Percentiles rank a stretch among this genome's conserved stretches.
phyloP scores from a whole-genome alignment of 345 rosid genomes.

The Rubroshorea leprosula region DNA sequence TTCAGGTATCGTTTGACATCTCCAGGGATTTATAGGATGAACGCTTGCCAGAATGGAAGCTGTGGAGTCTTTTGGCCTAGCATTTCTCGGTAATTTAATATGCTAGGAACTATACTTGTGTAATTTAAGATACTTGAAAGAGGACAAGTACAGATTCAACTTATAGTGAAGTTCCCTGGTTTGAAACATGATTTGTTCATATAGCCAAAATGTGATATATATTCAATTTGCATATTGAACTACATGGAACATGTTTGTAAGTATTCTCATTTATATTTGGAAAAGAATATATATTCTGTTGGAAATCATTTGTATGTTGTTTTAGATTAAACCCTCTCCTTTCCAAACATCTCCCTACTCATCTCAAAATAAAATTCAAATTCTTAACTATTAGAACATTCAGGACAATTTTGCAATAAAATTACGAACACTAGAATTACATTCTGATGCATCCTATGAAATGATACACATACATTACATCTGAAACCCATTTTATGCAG shows the following conservation, averaged over 20 bases:
- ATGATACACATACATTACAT: too few species aligned
- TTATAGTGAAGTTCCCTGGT: background rate
- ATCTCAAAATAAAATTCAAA: too few species aligned
- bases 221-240: background rate
- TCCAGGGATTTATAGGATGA: background rate
- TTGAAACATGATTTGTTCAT: background rate
- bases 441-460: too few species aligned
- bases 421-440: too few species aligned
- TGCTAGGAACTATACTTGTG: background rate
- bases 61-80: background rate
- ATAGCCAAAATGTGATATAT: background rate
- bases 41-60: background rate
- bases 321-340: too few species aligned
- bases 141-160: constrained; percentile 3
- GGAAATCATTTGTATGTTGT: too few species aligned
- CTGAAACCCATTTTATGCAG: too few species aligned
- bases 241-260: background rate
- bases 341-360: too few species aligned
- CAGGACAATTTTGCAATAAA: too few species aligned
- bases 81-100: background rate
- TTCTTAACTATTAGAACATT: too few species aligned
- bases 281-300: too few species aligned
- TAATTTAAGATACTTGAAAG: background rate
- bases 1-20: background rate
- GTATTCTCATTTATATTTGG: too few species aligned